phyloP scores from a whole-genome alignment of 73 alveolate genomes.

The Paramecium biaurelia region DNA sequence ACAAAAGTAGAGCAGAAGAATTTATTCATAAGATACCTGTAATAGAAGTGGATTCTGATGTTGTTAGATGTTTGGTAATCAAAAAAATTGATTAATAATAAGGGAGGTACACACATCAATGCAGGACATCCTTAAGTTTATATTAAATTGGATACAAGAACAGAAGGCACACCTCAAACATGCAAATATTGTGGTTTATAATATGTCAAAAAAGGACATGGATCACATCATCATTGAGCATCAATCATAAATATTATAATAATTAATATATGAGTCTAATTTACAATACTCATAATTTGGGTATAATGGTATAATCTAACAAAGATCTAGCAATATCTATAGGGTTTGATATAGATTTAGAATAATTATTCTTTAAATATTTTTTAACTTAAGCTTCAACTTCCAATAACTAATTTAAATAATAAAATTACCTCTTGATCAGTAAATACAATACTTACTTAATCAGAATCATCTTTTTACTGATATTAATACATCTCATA shows the following conservation, averaged over 20 bases:
- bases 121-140: constrained; percentile 75
- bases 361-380: constrained; percentile 37
- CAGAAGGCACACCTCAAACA: constrained; percentile 54
- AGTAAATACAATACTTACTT: neutral
- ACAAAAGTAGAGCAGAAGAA: constrained; percentile 69
- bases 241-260: neutral
- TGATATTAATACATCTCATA: constrained; percentile 33
- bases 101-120: constrained; percentile 64
- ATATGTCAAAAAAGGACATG: constrained; percentile 60
- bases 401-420: neutral
- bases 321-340: constrained; percentile 46
- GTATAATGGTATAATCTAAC: constrained; percentile 19
- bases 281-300: constrained; percentile 30
- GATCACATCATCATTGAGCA: constrained; percentile 54
- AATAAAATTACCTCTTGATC: neutral
- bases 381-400: constrained; percentile 48
- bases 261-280: constrained; percentile 7
- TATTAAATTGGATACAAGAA: constrained; percentile 64
- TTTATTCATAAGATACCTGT: constrained; percentile 67
- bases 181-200: constrained; percentile 73
- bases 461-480: neutral
- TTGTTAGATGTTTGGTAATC: constrained; percentile 68
- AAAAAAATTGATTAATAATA: neutral
- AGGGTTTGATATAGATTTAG: constrained; percentile 32
- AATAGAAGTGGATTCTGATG: constrained; percentile 65